Evolutionary conservation across 225 moss, liverwort and hornwort genomes (phyloP), one percentile per base, ranked within the genome.

Genomic region (Asterella californica): DNA sequence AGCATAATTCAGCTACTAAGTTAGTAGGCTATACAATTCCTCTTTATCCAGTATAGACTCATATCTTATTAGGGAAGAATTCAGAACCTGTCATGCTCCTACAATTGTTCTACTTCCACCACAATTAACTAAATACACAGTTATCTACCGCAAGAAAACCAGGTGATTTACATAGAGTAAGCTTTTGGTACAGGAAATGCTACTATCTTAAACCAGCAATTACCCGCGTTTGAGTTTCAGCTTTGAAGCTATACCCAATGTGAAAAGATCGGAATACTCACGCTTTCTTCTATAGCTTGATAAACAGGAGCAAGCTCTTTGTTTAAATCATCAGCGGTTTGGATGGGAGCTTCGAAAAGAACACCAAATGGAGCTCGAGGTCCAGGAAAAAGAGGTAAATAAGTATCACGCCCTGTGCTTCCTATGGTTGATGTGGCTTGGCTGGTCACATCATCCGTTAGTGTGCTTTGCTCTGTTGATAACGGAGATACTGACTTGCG

Each of bases 241-340:
- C 10, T 47, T 9, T n/a, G 48, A n/a, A 71, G 11, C 2, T 14
- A 71, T 27, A 47, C n/a, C 24, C n/a, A n/a, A n/a, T 2, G 30
- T 6, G 15, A 9, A 67, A 17, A 46, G n/a, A 14, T 25, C n/a
- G 46, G 27, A 19, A 45, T 17, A 87, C 87, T 84, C 79, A 87
- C 87, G 75, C 87, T 87, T 75, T 87, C 79, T 84, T 87, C 84
- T 48, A 87, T 79, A 14, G 86, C 83, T 63, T 83, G 70, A 57
- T 86, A 83, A 11, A 86, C 81, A 81, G 86, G 86, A 29, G 75
- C 86, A 67, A 87, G 87, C 79, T 74, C 64, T 81, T 27, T 76
- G 48, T 64, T 64, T 1, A 61, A 76, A 76, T 83, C 79, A 70
- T 50, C 18, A 9, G 38, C 73, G 68, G 74, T 66, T 79, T 74